phyloP scores from a whole-genome alignment of 306 rosid genomes.

The Senna siamea region DNA sequence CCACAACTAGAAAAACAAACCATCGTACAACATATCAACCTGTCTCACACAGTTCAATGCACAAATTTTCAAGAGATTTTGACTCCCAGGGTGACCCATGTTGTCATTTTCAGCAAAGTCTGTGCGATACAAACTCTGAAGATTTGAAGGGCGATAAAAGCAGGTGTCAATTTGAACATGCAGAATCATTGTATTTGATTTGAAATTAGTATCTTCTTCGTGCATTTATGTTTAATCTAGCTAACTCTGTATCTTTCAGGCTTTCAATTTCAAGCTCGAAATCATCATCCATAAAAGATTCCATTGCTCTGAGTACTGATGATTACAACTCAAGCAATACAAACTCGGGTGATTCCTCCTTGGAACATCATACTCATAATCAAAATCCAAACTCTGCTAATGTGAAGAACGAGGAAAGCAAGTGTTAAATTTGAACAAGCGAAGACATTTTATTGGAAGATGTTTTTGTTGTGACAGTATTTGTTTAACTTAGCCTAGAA shows the following conservation, averaged over 20 bases:
- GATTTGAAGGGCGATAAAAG: conserved; percentile 33
- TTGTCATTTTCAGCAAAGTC: conserved; percentile 23
- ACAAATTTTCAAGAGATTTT: conserved; percentile 24
- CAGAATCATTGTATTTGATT: conserved; percentile 15
- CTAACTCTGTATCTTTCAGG: neutral
- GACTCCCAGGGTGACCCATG: no score
- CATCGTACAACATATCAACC: conserved; percentile 26
- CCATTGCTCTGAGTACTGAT: conserved; percentile 11
- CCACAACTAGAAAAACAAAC: no score
- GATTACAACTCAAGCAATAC: neutral
- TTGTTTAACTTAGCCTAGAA: no score
- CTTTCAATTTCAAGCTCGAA: conserved; percentile 26
- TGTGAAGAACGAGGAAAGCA: conserved; percentile 28
- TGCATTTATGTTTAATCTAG: neutral
- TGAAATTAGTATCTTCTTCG: neutral
- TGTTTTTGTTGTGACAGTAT: no score
- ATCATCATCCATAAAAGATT: conserved; percentile 12
- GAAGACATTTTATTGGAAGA: neutral
- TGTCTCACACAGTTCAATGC: neutral
- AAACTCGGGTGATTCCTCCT: conserved; percentile 22
- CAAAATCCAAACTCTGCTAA: no score
- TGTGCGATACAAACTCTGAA: conserved; percentile 19
- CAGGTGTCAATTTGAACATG: conserved; percentile 38
- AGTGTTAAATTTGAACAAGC: conserved; percentile 35
- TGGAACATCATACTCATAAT: conserved; percentile 27